A percentile compares a stretch with the other conserved stretches of the same genome.
These are phyloP conservation scores for Circinella umbellata DNA, from an alignment of 371 early-diverging fungal species.

Conservation along the genomic window DNA sequence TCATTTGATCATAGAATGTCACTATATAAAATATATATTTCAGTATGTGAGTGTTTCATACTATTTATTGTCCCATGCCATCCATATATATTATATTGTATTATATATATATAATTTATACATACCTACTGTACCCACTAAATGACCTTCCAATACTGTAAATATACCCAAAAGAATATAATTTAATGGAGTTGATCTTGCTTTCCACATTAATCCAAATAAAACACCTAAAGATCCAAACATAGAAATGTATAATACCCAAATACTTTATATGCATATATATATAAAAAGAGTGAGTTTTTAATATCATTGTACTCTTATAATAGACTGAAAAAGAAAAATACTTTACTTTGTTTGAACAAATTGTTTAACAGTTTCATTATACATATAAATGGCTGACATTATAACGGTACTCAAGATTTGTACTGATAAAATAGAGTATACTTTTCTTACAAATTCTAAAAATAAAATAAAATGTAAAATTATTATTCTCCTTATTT, in stretches of 20 bases:
- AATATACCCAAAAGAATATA: slow-evolving; percentile 64
- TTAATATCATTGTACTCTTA: too few species aligned
- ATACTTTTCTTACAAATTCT: slow-evolving; percentile 84
- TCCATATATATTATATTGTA: too few species aligned
- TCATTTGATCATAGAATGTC: slow-evolving; percentile 53
- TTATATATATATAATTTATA: slow-evolving; percentile 11
- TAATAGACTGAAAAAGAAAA: neutral
- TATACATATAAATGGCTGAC: slow-evolving; percentile 64
- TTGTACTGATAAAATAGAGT: slow-evolving; percentile 75
- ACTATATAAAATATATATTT: slow-evolving; percentile 30
- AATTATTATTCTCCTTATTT: too few species aligned
- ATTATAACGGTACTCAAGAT: slow-evolving; percentile 63
- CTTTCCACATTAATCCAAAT: slow-evolving; percentile 65
- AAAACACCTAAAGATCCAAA: slow-evolving; percentile 55
- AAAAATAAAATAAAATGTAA: slow-evolving; percentile 1
- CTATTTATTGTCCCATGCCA: too few species aligned
- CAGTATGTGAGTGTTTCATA: too few species aligned
- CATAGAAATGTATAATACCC: slow-evolving; percentile 48
- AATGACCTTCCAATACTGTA: slow-evolving; percentile 71
- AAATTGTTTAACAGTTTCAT: slow-evolving; percentile 49
- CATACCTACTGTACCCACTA: slow-evolving; percentile 66
- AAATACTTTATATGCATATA: slow-evolving; percentile 14
- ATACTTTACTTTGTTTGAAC: slow-evolving; percentile 62
- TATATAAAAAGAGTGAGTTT: too few species aligned
- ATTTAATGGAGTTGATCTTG: slow-evolving; percentile 71